phyloP scores from a whole-genome alignment of 192 early-diverging fungal species.

The Coemansia nantahalensis region DNA sequence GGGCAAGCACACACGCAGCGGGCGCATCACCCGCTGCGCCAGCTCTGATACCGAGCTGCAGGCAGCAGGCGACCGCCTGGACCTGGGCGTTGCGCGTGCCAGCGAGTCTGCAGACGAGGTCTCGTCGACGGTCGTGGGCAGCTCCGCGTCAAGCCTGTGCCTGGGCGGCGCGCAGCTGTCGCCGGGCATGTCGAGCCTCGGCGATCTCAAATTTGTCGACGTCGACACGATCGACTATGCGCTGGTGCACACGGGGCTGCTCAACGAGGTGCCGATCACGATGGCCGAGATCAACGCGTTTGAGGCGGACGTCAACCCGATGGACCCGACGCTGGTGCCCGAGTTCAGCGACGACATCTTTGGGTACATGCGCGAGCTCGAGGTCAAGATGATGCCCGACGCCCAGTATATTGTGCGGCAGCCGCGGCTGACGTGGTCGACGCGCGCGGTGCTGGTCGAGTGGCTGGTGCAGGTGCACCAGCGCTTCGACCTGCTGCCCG shows the following conservation, averaged over 20 bases:
- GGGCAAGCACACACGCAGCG: conserved; percentile 49
- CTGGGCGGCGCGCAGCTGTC: neutral
- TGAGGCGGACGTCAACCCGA: conserved; percentile 56
- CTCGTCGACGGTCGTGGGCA: conserved; percentile 12
- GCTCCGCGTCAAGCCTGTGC: conserved; percentile 1
- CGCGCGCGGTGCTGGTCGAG: conserved; percentile 55
- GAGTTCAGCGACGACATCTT: conserved; percentile 66
- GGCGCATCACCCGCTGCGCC: conserved; percentile 10
- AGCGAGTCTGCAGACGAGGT: neutral
- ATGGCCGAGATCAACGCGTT: conserved; percentile 42
- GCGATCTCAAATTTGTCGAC: conserved; percentile 39
- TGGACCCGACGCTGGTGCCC: conserved; percentile 51
- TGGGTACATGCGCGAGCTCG: conserved; percentile 60
- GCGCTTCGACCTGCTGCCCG: conserved; percentile 59
- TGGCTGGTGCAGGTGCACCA: conserved; percentile 61
- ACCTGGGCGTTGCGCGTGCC: neutral
- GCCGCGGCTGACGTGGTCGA: conserved; percentile 50
- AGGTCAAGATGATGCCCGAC: conserved; percentile 56
- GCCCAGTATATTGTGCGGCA: conserved; percentile 55
- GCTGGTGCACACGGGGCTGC: conserved; percentile 33
- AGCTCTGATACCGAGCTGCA: neutral
- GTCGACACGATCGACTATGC: conserved; percentile 43
- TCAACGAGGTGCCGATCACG: conserved; percentile 31
- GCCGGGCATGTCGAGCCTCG: conserved; percentile 3
- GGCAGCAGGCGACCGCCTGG: neutral